Evolutionary conservation across 306 rosid genomes (phyloP).

Genomic region (Carpinus viminea): DNA sequence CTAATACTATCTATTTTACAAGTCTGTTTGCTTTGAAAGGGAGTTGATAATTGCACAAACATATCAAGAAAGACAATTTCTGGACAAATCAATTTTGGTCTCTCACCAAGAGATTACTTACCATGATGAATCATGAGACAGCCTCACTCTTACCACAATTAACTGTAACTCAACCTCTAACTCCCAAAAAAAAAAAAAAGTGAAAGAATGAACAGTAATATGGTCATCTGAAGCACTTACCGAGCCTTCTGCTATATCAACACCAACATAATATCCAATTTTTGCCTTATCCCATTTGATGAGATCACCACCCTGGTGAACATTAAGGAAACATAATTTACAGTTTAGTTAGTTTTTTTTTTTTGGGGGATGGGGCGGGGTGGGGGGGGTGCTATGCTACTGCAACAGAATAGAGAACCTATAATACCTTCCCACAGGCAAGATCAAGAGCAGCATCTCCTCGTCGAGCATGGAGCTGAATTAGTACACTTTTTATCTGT

Average conservation of each 20-base stretch:
- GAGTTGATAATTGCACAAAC: not conserved
- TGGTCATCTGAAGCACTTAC: constrained; percentile 47
- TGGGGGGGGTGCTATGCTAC: constrained; percentile 1
- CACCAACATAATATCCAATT: constrained; percentile 93
- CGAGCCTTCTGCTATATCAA: constrained; percentile 95
- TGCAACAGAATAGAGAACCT: constrained; percentile 20
- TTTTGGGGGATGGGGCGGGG: constrained; percentile 12
- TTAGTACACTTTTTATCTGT: constrained; percentile 96
- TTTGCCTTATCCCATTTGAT: constrained; percentile 99
- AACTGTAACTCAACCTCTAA: not conserved
- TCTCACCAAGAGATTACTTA: not conserved
- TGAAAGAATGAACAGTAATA: constrained; percentile 15
- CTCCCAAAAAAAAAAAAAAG: constrained; percentile 4
- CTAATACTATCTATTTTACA: not conserved
- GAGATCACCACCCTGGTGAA: constrained; percentile 92
- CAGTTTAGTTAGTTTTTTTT: not conserved
- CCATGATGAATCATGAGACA: not conserved
- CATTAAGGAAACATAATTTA: constrained; percentile 8
- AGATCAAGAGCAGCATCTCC: constrained; percentile 96
- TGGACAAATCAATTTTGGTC: not conserved
- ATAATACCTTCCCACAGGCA: constrained; percentile 94
- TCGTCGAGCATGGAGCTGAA: constrained; percentile 82
- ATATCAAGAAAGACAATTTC: not conserved
- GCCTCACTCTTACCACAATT: not conserved
- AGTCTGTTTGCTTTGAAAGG: not conserved